These are phyloP conservation scores for Lycium ferocissimum DNA, from an alignment of 257 asterid species.

Conservation along the genomic window DNA sequence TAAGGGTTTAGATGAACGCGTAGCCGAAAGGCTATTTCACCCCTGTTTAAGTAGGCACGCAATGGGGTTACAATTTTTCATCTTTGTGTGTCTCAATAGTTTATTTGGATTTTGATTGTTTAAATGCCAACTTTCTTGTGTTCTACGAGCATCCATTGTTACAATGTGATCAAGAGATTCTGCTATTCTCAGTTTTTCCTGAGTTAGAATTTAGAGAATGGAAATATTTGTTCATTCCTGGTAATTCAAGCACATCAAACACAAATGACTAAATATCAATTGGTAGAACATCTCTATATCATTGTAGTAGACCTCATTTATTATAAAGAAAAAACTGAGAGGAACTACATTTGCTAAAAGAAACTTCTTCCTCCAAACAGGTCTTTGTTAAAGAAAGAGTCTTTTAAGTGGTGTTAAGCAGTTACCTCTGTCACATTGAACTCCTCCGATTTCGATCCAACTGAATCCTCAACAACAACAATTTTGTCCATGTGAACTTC, in stretches of 20 bases:
- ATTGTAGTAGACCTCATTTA: neutral
- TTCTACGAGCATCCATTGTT: neutral
- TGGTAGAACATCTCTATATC: neutral
- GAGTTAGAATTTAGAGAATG: neutral
- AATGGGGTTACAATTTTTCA: neutral
- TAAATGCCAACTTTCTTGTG: neutral
- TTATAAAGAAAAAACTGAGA: neutral
- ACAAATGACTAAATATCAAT: neutral
- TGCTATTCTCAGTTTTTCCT: too few species aligned
- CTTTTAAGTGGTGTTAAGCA: constrained; percentile 35
- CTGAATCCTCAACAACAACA: constrained; percentile 27
- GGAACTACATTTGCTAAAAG: neutral
- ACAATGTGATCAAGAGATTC: neutral
- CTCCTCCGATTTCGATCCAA: constrained; percentile 38
- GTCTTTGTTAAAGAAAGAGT: neutral
- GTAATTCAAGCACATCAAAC: neutral
- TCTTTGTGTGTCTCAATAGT: neutral
- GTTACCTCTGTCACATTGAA: constrained; percentile 56
- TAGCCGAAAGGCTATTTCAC: too few species aligned
- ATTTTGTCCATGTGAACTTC: constrained; percentile 33
- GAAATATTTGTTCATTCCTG: neutral
- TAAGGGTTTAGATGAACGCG: too few species aligned
- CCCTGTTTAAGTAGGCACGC: too few species aligned
- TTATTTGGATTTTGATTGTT: neutral
- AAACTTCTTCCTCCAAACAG: neutral